phyloP scores from a whole-genome alignment of 2,329 filamentous ascomycete species.

The Trichoderma citrinoviride region DNA sequence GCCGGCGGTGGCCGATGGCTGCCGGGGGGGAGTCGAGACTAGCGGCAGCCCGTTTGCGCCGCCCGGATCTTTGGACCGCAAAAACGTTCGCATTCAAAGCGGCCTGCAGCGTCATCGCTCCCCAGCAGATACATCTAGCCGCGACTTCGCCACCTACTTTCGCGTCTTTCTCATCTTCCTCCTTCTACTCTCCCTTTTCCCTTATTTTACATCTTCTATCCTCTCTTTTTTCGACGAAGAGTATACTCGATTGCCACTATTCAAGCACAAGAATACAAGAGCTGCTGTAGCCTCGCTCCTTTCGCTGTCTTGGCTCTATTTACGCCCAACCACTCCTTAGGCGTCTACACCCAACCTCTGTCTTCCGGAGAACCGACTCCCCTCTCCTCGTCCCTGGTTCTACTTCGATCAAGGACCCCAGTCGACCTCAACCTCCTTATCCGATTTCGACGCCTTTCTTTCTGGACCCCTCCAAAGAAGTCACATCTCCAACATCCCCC shows the following conservation, averaged over 20 bases:
- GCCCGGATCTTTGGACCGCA: not conserved
- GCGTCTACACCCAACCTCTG: not conserved
- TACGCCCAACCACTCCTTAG: not conserved
- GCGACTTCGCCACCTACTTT: not conserved
- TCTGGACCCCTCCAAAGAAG: not conserved
- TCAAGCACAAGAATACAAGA: not conserved
- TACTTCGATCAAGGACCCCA: too few relatives aligned
- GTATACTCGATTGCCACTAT: not conserved
- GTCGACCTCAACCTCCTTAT: too few relatives aligned
- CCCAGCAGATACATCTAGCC: slow-evolving; percentile 8
- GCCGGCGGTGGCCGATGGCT: slow-evolving; percentile 21
- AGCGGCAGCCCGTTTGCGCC: slow-evolving; percentile 8
- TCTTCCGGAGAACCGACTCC: not conserved
- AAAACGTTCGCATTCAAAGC: not conserved
- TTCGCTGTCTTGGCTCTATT: not conserved
- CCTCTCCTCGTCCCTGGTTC: not conserved
- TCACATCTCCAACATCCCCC: not conserved
- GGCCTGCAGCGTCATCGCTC: not conserved
- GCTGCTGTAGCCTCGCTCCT: not conserved
- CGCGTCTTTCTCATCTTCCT: not conserved
- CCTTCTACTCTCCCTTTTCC: not conserved
- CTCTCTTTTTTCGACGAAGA: not conserved
- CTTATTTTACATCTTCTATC: not conserved
- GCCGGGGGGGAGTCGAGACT: not conserved
- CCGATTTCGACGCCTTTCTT: not conserved